Evolutionary conservation across 768 basidiomycete species (phyloP).

Genomic region (Rhizopogon vulgaris): DNA sequence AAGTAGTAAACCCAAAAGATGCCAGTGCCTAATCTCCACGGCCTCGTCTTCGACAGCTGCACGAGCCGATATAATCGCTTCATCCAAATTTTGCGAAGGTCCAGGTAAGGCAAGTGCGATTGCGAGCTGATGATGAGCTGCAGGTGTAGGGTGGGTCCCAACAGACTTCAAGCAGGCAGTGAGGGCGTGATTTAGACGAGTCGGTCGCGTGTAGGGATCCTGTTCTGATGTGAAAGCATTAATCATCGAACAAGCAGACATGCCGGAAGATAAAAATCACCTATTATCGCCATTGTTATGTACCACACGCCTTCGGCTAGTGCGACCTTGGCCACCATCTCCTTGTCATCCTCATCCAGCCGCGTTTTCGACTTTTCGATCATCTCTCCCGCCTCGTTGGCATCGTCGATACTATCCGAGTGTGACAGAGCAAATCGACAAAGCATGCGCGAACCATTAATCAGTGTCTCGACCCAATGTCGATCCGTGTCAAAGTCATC

Average conservation of each 20-base stretch:
- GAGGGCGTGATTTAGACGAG: slow-evolving; percentile 53
- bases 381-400: slow-evolving; percentile 53
- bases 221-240: slow-evolving; percentile 40
- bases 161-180: slow-evolving; percentile 44
- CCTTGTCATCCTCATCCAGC: slow-evolving; percentile 41
- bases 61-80: slow-evolving; percentile 62
- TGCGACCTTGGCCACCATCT: slow-evolving; percentile 52
- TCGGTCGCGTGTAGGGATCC: slow-evolving; percentile 54
- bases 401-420: slow-evolving; percentile 48
- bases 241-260: neutral
- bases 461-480: slow-evolving; percentile 71
- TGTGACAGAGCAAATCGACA: slow-evolving; percentile 43
- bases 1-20: slow-evolving; percentile 80
- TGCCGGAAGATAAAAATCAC: slow-evolving; percentile 29
- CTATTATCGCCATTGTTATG: slow-evolving; percentile 61
- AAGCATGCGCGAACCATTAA: slow-evolving; percentile 75
- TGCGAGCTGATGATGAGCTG: slow-evolving; percentile 76
- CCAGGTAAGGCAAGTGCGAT: slow-evolving; percentile 64
- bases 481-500: slow-evolving; percentile 58
- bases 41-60: slow-evolving; percentile 68
- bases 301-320: slow-evolving; percentile 73
- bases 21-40: slow-evolving; percentile 73
- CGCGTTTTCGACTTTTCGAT: slow-evolving; percentile 57
- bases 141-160: slow-evolving; percentile 41
- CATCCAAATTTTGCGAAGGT: slow-evolving; percentile 55